These are phyloP conservation scores for Penicillium sp. DNA, from an alignment of 2,329 filamentous ascomycete species.

Conservation along the genomic window DNA sequence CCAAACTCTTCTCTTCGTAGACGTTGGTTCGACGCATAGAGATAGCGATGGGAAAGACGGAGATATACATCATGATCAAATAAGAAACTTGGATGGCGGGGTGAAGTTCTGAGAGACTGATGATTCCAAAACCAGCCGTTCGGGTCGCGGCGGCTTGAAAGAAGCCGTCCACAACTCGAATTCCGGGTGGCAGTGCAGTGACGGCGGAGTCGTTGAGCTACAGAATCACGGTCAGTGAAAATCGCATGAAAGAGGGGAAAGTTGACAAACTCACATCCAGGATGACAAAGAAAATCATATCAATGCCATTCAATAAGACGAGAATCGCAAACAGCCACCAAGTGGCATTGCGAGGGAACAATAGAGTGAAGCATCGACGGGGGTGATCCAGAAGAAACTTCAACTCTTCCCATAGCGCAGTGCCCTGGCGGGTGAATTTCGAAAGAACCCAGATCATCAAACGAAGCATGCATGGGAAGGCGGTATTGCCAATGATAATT, in stretches of 20 bases:
- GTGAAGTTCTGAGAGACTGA: constrained; percentile 75
- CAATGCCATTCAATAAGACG: constrained; percentile 74
- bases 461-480: constrained; percentile 89
- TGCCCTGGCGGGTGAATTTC: constrained; percentile 62
- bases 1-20: constrained; percentile 75
- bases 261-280: constrained; percentile 67
- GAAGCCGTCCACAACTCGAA: constrained; percentile 77
- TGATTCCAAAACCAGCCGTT: constrained; percentile 83
- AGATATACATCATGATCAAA: constrained; percentile 99
- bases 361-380: constrained; percentile 88
- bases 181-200: constrained; percentile 64
- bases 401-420: constrained; percentile 82
- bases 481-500: constrained; percentile 92
- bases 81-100: constrained; percentile 92
- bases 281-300: constrained; percentile 87
- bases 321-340: constrained; percentile 96
- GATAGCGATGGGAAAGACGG: constrained; percentile 93
- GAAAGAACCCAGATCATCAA: constrained; percentile 85
- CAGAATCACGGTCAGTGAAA: constrained; percentile 14
- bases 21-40: constrained; percentile 92
- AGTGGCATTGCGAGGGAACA: constrained; percentile 85
- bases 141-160: constrained; percentile 89
- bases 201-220: constrained; percentile 71
- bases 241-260: background rate
- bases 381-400: constrained; percentile 91